Evolutionary conservation across 768 basidiomycete species (phyloP).

Genomic region (Trametes cubensis): DNA sequence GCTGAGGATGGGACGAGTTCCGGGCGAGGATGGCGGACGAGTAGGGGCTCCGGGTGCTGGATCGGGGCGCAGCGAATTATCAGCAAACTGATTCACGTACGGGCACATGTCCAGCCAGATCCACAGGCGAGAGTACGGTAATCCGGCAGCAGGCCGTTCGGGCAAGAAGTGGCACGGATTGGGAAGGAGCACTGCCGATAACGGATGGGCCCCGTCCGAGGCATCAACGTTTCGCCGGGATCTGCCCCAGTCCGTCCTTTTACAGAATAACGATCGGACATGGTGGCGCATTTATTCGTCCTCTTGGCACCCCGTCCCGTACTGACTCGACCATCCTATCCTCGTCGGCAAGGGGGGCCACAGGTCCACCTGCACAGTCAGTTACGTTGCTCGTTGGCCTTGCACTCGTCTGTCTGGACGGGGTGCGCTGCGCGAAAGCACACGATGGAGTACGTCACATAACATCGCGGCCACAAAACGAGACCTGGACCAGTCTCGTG

Average conservation of each 20-base stretch:
- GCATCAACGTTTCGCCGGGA: constrained; percentile 1
- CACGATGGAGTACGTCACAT: no score
- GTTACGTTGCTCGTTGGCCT: no score
- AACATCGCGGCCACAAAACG: no score
- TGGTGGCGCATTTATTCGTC: neutral
- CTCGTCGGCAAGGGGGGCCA: no score
- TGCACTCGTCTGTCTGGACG: no score
- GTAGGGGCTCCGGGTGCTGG: constrained; percentile 8
- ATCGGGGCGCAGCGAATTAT: neutral
- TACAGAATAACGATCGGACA: neutral
- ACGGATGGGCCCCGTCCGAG: constrained; percentile 2
- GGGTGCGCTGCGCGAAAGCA: no score
- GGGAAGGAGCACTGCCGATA: neutral
- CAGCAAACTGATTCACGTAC: no score
- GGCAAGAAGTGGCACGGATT: no score
- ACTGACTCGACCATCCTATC: constrained; percentile 1
- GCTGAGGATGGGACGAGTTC: neutral
- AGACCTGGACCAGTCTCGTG: constrained; percentile 1
- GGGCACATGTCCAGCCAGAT: no score
- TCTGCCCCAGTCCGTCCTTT: neutral
- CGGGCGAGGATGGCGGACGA: constrained; percentile 11
- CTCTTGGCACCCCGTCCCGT: no score
- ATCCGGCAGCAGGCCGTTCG: no score
- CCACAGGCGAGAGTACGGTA: neutral
- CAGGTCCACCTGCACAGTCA: no score